Evolutionary conservation across 1,284 basidiomycete genomes (phyloP), one percentile per base, ranked within the genome.

Genomic region (Moesziomyces antarcticus): DNA sequence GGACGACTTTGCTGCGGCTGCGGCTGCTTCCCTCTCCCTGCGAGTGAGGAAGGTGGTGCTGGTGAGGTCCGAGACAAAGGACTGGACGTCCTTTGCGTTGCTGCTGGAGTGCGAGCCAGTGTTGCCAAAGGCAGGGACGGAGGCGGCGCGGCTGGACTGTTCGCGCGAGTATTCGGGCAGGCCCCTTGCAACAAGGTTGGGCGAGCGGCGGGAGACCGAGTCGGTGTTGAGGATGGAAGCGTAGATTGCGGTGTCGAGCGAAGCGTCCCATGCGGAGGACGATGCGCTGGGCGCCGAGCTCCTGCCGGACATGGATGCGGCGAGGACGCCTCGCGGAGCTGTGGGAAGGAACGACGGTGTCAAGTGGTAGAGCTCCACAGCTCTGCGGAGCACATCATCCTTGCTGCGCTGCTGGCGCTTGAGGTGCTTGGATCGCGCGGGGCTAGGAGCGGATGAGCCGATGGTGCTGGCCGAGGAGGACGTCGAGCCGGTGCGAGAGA

Each of bases 311-410:
- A 8, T 7, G 6, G 25, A 7, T 27, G 25, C 25, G 27, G 54
- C 22, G 20, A 57, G 16, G 25, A 56, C 50, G 14, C 59, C 53
- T 44, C 45, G 43, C 42, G 56, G 49, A 9, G 73, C 68, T n/a
- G 56, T 64, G 13, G 81, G 81, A 50, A 77, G 76, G 60, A 83
- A 84, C 22, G 66, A 68, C 1, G 76, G 73, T 8, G 80, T 70
- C 33, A 81, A 56, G 53, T 84, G 82, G 60, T 83, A 84, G 50
- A 84, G 73, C 46, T 80, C 66, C 40, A 84, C 73, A 2, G 82
- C 82, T 22, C 67, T 63, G 47, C 81, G 73, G 24, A 83, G 64
- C 11, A 75, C 54, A 11, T 61, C 62, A 49, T 83, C 77, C 41
- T 73, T 74, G 48, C 59, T 57, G 10, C 50, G 33, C 64, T 58